phyloP scores from a whole-genome alignment of 202 grass and related monocot species.

The Dendrocalamus latiflorus region DNA sequence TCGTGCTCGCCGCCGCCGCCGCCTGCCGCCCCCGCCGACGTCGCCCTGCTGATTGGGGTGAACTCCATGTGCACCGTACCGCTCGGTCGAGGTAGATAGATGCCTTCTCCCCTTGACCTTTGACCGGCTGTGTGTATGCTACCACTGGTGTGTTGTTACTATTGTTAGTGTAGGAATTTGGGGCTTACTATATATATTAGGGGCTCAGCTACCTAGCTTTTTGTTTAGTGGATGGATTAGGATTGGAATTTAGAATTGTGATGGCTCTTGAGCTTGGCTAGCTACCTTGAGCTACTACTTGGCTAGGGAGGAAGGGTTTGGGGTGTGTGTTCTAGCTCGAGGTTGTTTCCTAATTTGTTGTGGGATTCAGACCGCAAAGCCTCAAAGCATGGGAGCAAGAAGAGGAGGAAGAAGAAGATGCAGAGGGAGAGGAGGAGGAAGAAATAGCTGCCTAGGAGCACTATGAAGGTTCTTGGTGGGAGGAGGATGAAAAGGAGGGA shows the following conservation, averaged over 20 bases:
- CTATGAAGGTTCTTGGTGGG: conserved; percentile 56
- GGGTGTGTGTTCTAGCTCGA: not conserved
- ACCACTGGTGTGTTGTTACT: conserved; percentile 6
- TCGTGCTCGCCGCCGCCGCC: not conserved
- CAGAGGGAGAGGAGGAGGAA: not conserved
- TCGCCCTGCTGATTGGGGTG: conserved; percentile 23
- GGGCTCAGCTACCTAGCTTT: not conserved
- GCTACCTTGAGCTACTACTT: not conserved
- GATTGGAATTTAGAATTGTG: conserved; percentile 33
- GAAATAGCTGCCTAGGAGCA: not conserved
- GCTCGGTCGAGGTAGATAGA: conserved; percentile 7
- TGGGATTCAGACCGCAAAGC: not conserved
- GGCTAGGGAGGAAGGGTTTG: not conserved
- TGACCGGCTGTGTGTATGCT: conserved; percentile 21
- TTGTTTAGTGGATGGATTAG: not conserved
- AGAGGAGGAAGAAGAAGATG: not conserved
- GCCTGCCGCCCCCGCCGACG: too few species aligned
- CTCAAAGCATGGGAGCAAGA: not conserved
- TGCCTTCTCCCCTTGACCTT: conserved; percentile 11
- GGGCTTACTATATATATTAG: conserved; percentile 20
- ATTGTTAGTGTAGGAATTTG: conserved; percentile 27
- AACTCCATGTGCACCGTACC: conserved; percentile 37
- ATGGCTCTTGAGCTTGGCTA: not conserved
- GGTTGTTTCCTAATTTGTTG: too few species aligned
- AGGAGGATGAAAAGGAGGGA: conserved; percentile 23